Base-by-base conservation (phyloP, 2,329 filamentous ascomycete species). In the Ascochyta pisi region DNA sequence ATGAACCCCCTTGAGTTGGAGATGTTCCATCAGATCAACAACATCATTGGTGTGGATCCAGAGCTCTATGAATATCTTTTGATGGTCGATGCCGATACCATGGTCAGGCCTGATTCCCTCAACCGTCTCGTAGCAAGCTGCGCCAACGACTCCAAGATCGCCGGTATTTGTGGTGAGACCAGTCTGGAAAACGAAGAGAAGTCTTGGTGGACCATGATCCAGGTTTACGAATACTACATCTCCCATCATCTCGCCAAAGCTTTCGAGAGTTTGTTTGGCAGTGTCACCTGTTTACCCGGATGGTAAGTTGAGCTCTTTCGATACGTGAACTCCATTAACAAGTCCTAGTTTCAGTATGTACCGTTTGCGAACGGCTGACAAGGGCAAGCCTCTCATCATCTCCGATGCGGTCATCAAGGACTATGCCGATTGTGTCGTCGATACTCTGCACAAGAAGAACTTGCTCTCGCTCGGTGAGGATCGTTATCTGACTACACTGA, bases 161-260 rank as follows among this genome's bases (percentile, higher is more conserved):
- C 91, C 23, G 95, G 94, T 78, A 97, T 98, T 60, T 99, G 95
- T 75, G 95, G 95, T 73, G 95, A 99, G 76, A 99, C 95, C 1
- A 95, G 89, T 76, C 82, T 99, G 69, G 91, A 97, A 74, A 99
- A 99, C 70, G 94, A 97, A 75, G 92, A 97, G 68, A 85, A 89
- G 64, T 93, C 89, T 69, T 98, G 93, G 92, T 96, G 92, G 91
- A 99, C 95, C 12, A 99, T 99, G 95, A 99, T 99, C 70, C 95
- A 99, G 76, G 95, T 99, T 63, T 99, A 99, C 79, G 95, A 99
- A 77, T 99, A 99, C 82, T 99, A 93, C 77, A 99, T 99, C 73
- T 98, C 95, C 27, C 95, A 99, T 83, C 90, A 99, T 78, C 81
- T 99, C 75, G 84, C 95, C 50, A 99, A 99, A 81, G 92, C 95